Percentiles rank a stretch among this genome's conserved stretches.
Conservation (phyloP, 768 basidiomycete species). For the Mrakia blollopis region DNA sequence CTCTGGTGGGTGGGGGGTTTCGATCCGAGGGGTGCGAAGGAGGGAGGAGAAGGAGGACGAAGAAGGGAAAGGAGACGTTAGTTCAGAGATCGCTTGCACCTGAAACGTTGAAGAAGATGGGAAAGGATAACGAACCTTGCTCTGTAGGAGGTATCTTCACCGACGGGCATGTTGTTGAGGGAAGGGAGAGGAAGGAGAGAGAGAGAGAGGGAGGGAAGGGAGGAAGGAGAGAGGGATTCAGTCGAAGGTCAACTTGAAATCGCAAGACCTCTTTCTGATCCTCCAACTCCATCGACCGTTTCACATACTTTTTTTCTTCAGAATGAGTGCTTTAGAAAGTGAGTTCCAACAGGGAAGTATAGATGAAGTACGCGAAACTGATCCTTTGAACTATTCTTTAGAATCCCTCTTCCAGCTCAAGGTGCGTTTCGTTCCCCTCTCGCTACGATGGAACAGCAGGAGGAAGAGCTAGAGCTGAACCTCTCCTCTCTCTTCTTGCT, state of each 20-base stretch:
- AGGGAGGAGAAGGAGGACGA: not conserved
- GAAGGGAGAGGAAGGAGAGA: too few relatives aligned
- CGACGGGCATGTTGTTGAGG: too few relatives aligned
- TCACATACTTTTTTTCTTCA: not conserved
- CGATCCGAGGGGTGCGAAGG: not conserved
- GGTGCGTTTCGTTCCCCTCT: conserved; percentile 49
- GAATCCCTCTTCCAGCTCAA: conserved; percentile 99
- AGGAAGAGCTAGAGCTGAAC: not conserved
- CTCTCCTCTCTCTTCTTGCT: not conserved
- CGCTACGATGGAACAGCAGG: not conserved
- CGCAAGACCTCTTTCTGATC: not conserved
- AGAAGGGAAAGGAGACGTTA: too few relatives aligned
- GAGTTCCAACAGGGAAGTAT: too few relatives aligned
- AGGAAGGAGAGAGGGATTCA: not conserved
- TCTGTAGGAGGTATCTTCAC: too few relatives aligned
- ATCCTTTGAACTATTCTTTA: conserved; percentile 44
- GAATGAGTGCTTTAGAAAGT: conserved; percentile 33
- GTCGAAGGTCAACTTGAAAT: not conserved
- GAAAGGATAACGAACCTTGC: too few relatives aligned
- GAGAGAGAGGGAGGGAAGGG: not conserved
- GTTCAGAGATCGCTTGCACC: too few relatives aligned
- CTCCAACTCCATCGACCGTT: not conserved
- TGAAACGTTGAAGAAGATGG: too few relatives aligned
- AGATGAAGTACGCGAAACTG: not conserved
- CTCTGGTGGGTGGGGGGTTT: not conserved